phyloP scores from a whole-genome alignment of 2,329 filamentous ascomycete species.

The Aspergillus viridinutans region DNA sequence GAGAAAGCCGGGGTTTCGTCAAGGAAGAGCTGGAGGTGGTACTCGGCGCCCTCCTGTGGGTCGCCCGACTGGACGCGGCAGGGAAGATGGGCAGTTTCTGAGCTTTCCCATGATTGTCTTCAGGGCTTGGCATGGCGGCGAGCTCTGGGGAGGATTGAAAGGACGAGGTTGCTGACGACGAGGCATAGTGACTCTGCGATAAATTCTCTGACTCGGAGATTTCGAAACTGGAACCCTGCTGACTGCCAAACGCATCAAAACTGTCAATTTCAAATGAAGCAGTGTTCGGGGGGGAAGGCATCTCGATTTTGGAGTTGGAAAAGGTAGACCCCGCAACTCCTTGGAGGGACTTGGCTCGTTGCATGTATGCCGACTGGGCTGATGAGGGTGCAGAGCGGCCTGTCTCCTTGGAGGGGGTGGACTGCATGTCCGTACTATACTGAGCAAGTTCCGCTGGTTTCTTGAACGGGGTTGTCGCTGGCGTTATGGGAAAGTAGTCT shows the following conservation, averaged over 20 bases:
- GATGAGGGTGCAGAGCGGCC: slow-evolving; percentile 29
- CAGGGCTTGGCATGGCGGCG: slow-evolving; percentile 38
- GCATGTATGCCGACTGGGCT: slow-evolving; percentile 38
- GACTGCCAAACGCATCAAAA: slow-evolving; percentile 55
- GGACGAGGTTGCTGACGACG: slow-evolving; percentile 44
- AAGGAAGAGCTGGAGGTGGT: slow-evolving; percentile 21
- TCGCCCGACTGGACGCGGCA: slow-evolving; percentile 20
- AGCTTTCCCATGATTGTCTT: slow-evolving; percentile 19
- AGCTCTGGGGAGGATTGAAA: slow-evolving; percentile 53
- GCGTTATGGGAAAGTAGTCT: slow-evolving; percentile 65
- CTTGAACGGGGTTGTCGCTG: slow-evolving; percentile 58
- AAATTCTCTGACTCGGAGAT: slow-evolving; percentile 20
- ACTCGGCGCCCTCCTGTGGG: slow-evolving; percentile 17
- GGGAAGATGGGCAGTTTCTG: slow-evolving; percentile 30
- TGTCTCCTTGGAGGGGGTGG: slow-evolving; percentile 38
- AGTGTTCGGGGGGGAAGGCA: slow-evolving; percentile 56
- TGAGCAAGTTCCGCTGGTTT: slow-evolving; percentile 35
- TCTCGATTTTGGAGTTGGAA: slow-evolving; percentile 38
- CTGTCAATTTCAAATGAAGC: slow-evolving; percentile 42
- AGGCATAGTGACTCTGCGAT: slow-evolving; percentile 40
- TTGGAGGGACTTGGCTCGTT: slow-evolving; percentile 44
- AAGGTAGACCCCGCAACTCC: slow-evolving; percentile 37
- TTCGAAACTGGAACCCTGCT: slow-evolving; percentile 34
- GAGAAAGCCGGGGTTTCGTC: slow-evolving; percentile 37
- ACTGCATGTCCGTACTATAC: slow-evolving; percentile 36